Conservation (phyloP, 2,329 filamentous ascomycete genomes). For the Lachnellula willkommii region DNA sequence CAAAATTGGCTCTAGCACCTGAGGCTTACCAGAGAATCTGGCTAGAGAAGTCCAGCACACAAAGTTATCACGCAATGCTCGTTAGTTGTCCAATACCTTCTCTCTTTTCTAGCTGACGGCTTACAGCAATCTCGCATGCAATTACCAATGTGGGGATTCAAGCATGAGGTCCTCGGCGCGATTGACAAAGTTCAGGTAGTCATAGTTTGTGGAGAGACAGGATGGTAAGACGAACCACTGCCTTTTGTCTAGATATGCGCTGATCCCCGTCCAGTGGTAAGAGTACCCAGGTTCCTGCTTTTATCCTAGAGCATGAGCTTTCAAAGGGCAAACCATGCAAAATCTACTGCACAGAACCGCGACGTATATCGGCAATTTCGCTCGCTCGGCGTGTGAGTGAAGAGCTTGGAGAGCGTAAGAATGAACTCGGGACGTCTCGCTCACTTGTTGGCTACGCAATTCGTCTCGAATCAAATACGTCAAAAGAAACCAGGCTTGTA, state of each 20-base stretch:
- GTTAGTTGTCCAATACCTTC: constrained; percentile 33
- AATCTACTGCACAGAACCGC: constrained; percentile 91
- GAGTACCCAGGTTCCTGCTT: constrained; percentile 94
- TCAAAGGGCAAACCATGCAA: constrained; percentile 76
- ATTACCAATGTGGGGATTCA: constrained; percentile 86
- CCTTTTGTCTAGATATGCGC: background rate
- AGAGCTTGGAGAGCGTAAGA: constrained; percentile 80
- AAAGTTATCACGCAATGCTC: constrained; percentile 74
- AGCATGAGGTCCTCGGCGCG: constrained; percentile 67
- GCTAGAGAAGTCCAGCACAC: constrained; percentile 50
- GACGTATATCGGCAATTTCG: constrained; percentile 93
- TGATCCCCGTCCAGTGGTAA: constrained; percentile 59
- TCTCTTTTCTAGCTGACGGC: constrained; percentile 26
- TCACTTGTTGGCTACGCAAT: constrained; percentile 95
- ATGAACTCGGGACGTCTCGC: constrained; percentile 72
- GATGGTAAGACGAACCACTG: constrained; percentile 51
- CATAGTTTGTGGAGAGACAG: constrained; percentile 94
- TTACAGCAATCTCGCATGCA: constrained; percentile 58
- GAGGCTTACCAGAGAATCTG: constrained; percentile 52
- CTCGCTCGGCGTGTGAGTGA: constrained; percentile 89
- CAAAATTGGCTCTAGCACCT: constrained; percentile 18
- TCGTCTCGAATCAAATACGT: constrained; percentile 81
- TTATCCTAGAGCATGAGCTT: constrained; percentile 84
- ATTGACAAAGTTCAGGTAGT: constrained; percentile 79
- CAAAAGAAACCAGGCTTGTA: constrained; percentile 74